Base-by-base conservation (phyloP, 2,329 filamentous ascomycete species). In the Thielaviopsis ethacetica region DNA sequence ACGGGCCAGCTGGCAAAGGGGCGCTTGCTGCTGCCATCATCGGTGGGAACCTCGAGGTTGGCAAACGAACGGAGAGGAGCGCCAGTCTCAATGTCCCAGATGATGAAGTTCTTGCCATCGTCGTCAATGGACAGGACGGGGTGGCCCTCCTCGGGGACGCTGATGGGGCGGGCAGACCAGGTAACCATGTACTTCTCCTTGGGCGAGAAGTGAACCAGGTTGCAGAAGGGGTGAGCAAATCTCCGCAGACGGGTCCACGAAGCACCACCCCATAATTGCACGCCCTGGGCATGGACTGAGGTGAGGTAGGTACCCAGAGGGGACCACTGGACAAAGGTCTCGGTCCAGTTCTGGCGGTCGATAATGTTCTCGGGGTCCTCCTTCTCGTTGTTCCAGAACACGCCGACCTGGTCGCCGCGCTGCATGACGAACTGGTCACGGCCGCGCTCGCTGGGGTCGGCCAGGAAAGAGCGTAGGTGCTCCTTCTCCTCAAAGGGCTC, bases 351-450 rank as follows among this genome's bases (percentile, higher is more conserved):
- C 67, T 86, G 84, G 65, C 93, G 85, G 68, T 97, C 91, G 60
- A 98, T 88, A 44, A 96, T 81, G 63, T 81, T 83, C 72, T 98
- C 93, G 4, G 91, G 90, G 22, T 79, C 73, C 62, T 96, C 91
- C 73, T 86, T 91, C 74, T 95, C 93, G 77, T 94, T 95, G 76
- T 97, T 97, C 91, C 91, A 98, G 78, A 87, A 95, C 5, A 98
- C 86, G 61, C 90, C 91, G 44, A 98, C 93, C 63, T 85, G 86
- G 57, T 98, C 93, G 65, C 85, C 87, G 57, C 88, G 85, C 77
- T 87, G 96, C 82, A 97, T 90, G 70, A 88, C 88, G 67, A 97
- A 93, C 76, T 98, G 91, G 70, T 98, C 93, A 63, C 93, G 84
- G 64, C 89, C 89, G 65, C 89, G 89, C 58, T 78, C 82, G 59